These are phyloP conservation scores for Cenococcum geophilum DNA, from an alignment of 495 filamentous ascomycete species.

Conservation along the genomic window DNA sequence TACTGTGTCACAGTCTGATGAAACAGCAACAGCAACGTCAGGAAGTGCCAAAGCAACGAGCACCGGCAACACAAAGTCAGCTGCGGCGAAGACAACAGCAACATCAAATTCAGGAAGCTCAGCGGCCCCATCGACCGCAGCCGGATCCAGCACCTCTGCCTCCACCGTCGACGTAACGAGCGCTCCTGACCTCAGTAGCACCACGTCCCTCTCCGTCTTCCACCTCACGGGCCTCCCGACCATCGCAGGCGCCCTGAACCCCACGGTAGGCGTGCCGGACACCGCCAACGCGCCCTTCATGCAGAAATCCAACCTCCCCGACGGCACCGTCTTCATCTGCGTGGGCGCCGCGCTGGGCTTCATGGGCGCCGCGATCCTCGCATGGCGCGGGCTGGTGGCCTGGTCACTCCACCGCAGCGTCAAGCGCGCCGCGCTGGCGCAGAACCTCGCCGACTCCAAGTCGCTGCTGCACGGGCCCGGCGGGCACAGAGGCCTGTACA, in stretches of 20 bases:
- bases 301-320: constrained; percentile 82
- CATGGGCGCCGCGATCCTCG: constrained; percentile 68
- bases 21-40: constrained; percentile 8
- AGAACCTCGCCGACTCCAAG: constrained; percentile 62
- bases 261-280: constrained; percentile 66
- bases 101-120: neutral
- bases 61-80: neutral
- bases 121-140: neutral
- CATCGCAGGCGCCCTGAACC: constrained; percentile 46
- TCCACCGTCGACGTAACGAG: constrained; percentile 5
- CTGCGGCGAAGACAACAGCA: constrained; percentile 3
- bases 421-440: constrained; percentile 65
- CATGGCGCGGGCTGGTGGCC: constrained; percentile 83
- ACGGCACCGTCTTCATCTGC: constrained; percentile 93
- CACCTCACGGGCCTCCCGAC: constrained; percentile 42
- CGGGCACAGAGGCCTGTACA: constrained; percentile 41
- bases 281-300: constrained; percentile 87
- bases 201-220: constrained; percentile 30
- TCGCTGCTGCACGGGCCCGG: constrained; percentile 39
- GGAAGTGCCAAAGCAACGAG: neutral
- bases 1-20: constrained; percentile 17
- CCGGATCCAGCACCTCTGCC: neutral
- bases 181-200: constrained; percentile 11
- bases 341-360: constrained; percentile 84
- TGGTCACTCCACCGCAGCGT: constrained; percentile 92